Base-by-base conservation (phyloP, 2,329 filamentous ascomycete species). In the Cytospora piceicola region DNA sequence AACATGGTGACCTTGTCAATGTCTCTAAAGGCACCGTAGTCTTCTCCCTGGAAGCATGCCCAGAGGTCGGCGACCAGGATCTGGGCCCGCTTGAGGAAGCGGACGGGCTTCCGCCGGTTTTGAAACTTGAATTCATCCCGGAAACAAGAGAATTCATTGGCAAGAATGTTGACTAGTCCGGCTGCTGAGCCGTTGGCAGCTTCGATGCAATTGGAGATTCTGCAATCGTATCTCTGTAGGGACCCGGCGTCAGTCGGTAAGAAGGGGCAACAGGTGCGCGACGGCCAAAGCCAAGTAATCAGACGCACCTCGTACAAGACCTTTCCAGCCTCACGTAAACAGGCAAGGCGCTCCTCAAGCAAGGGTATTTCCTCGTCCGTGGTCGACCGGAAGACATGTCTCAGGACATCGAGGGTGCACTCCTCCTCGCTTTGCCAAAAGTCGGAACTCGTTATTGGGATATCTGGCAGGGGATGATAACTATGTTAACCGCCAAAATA, bases 1-100 rank as follows among this genome's bases (percentile, higher is more conserved):
- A 99, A 99, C 90, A 98, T 98, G 67, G 95, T 99, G 72, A 99
- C 90, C 75, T 93, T 93, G 78, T 95, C 90, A 72, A 99, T 97
- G 75, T 99, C 95, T 65, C 87, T 75, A 77, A 99, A 99, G 32
- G 85, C 81, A 36, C 95, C 96, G 73, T 89, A 94, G 30, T 85
- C 83, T 70, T 90, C 82, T 55, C 93, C 93, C 61, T 94, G 87
- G 75, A 98, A 98, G 69, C 93, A 96, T 6, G 95, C 96, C 96
- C 96, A 99, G 0, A 98, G 76, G 76, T 99, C 95, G 27, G 96
- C 96, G 2, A 96, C 94, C 24, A 98, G 85, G 67, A 99, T 99
- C 77, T 99, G 95, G 1, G 95, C 94, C 14, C 96, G 88, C 79
- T 99, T 99, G 74, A 97, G 88, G 68, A 99, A 85, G 17, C 93